Conservation (phyloP, 2,329 filamentous ascomycete species). For the Canariomyces notabilis region DNA sequence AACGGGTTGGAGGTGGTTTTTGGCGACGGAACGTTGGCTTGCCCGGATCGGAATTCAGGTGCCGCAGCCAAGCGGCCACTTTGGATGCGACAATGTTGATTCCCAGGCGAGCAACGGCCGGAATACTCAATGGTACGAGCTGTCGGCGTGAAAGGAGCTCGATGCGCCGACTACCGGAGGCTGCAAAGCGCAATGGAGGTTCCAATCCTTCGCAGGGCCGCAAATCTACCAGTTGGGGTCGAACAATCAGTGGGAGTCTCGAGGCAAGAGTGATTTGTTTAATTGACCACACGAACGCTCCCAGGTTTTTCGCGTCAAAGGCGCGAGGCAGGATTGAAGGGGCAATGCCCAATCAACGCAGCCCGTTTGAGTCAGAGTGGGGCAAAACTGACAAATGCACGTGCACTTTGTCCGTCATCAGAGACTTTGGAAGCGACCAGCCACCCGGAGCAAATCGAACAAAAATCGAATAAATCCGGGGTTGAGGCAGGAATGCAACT, state of each 20-base stretch:
- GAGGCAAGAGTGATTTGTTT: conserved; percentile 20
- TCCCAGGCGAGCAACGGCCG: not conserved
- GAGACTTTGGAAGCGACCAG: not conserved
- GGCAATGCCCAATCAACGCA: conserved; percentile 16
- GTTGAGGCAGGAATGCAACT: no score
- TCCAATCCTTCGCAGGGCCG: not conserved
- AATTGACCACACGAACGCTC: conserved; percentile 22
- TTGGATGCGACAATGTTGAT: conserved; percentile 12
- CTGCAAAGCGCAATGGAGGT: conserved; percentile 1
- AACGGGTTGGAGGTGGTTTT: not conserved
- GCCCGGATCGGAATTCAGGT: conserved; percentile 5
- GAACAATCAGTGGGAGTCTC: conserved; percentile 3
- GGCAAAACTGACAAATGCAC: conserved; percentile 18
- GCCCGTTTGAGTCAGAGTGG: conserved; percentile 13
- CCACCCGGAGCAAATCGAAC: not conserved
- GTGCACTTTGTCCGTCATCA: conserved; percentile 16
- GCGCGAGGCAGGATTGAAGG: conserved; percentile 21
- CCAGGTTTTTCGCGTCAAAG: conserved; percentile 25
- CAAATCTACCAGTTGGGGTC: not conserved
- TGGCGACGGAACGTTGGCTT: conserved; percentile 8
- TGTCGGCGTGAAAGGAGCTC: not conserved
- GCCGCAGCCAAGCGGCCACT: conserved; percentile 3
- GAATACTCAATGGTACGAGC: not conserved
- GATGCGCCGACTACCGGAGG: not conserved
- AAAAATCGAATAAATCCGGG: not conserved